Evolutionary conservation across 2,329 filamentous ascomycete genomes (phyloP).

Genomic region (Penicillium sp.): DNA sequence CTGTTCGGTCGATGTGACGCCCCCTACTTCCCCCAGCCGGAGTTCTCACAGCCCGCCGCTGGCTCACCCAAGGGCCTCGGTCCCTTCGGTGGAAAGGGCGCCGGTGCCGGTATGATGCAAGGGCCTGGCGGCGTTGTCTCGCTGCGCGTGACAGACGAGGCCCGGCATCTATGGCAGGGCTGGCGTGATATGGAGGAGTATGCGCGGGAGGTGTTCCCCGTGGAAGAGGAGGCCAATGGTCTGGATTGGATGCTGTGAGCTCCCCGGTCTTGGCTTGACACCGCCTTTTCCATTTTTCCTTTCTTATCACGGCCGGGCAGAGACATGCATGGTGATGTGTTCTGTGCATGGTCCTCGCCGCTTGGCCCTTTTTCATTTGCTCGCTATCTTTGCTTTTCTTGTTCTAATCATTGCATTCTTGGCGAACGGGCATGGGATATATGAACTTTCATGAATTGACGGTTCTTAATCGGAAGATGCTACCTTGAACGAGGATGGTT

Average conservation of each 20-base stretch:
- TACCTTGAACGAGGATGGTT: conserved; percentile 8
- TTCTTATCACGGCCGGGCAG: conserved; percentile 17
- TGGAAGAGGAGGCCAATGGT: conserved; percentile 93
- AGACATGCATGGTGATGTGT: conserved; percentile 30
- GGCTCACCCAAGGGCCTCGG: conserved; percentile 42
- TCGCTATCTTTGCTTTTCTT: conserved; percentile 11
- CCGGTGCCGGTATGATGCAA: conserved; percentile 50
- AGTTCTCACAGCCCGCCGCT: conserved; percentile 48
- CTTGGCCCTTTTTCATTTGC: conserved; percentile 17
- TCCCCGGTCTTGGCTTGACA: neutral
- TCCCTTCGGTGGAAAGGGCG: conserved; percentile 42
- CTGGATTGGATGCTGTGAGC: conserved; percentile 78
- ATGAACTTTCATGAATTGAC: conserved; percentile 23
- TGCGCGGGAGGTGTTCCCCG: conserved; percentile 86
- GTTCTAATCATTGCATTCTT: conserved; percentile 31
- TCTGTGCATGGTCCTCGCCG: conserved; percentile 24
- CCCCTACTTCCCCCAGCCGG: conserved; percentile 65
- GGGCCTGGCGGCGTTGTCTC: conserved; percentile 58
- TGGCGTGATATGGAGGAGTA: conserved; percentile 92
- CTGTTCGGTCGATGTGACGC: conserved; percentile 62
- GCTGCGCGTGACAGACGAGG: conserved; percentile 72
- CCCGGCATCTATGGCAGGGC: conserved; percentile 85
- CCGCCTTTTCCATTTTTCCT: conserved; percentile 4
- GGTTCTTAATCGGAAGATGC: conserved; percentile 21
- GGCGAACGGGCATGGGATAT: conserved; percentile 31